Evolutionary conservation across 495 filamentous ascomycete genomes (phyloP).

Genomic region (Gamarada debralockiae): DNA sequence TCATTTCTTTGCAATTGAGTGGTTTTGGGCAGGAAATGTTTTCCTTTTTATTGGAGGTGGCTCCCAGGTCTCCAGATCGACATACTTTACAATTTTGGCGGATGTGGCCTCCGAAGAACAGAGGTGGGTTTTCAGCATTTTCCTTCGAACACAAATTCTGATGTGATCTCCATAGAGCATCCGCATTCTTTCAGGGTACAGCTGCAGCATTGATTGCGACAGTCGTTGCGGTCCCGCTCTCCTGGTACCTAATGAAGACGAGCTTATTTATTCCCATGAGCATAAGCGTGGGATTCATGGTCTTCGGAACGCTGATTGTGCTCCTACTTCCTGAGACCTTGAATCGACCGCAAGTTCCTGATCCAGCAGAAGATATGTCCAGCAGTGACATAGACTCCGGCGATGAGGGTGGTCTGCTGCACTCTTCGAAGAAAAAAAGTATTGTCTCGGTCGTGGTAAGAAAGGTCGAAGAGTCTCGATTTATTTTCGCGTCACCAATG

Average conservation of each 20-base stretch:
- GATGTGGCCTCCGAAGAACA: constrained; percentile 10
- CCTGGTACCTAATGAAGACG: constrained; percentile 9
- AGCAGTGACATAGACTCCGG: not conserved
- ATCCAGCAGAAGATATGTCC: not conserved
- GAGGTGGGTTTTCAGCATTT: not conserved
- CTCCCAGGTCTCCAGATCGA: not conserved
- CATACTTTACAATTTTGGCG: constrained; percentile 4
- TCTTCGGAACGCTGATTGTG: not conserved
- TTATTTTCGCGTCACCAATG: constrained; percentile 2
- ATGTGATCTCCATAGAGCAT: not conserved
- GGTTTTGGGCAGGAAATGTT: constrained; percentile 9
- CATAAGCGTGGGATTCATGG: not conserved
- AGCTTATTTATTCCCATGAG: not conserved
- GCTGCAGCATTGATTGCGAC: not conserved
- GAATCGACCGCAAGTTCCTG: not conserved
- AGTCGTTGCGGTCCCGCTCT: not conserved
- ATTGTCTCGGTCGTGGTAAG: not conserved
- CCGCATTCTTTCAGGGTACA: not conserved
- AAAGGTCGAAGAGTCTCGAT: not conserved
- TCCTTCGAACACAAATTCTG: not conserved
- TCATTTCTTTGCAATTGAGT: not conserved
- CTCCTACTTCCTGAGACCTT: constrained; percentile 1
- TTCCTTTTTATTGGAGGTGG: constrained; percentile 10
- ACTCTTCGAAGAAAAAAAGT: not conserved
- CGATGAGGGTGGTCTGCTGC: not conserved